Evolutionary conservation across 441 rosid species (phyloP), one percentile per base, ranked within the genome.

Genomic region (Isatis lusitanica): DNA sequence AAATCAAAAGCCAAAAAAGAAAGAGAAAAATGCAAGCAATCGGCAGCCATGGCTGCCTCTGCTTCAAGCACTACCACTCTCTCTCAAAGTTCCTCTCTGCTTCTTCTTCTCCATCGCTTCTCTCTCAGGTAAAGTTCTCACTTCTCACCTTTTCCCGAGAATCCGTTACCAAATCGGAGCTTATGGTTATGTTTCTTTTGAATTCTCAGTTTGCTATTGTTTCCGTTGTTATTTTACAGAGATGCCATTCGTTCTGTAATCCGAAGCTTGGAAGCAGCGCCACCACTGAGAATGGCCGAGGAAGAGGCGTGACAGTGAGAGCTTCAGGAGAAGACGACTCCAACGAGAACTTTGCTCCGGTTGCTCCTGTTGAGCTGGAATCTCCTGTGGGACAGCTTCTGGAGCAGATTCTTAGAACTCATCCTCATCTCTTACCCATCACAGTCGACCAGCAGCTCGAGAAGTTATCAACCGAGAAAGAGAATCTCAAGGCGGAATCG

Each of bases 401-500:
- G 82, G 85, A 80, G 2, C 94, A 92, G 74, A 88, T 94, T 69
- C 76, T 92, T 82, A 89, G 80, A 74, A 90, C 90, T 63, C 98
- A 90, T 88, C 94, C 97, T 12, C 94, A 94, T 85, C 75, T 94
- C 21, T 81, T 92, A 56, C 91, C 88, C 12, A 78, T 87, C 3
- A 91, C 97, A 1, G 80, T 91, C 72, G 98, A 92, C 78, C 91
- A 92, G 73, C 98, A 94, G 80, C 94, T 94, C 64, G 90, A 87
- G 79, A 90, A 88, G 71, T 84, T 94, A 77, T 89, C 85, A 28
- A 74, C 76, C 24, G 96, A 87, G 48, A 82, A 83, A 66, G 88
- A 90, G 52, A 55, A 80, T 35, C 82, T 66, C 65, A 80, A 61
- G 72, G 69, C 83, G 15, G 86, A 81, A 17, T 66, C 78, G 53